Evolutionary conservation across 441 rosid genomes (phyloP), one percentile per base, ranked within the genome.

Genomic region (Corymbia citriodora): DNA sequence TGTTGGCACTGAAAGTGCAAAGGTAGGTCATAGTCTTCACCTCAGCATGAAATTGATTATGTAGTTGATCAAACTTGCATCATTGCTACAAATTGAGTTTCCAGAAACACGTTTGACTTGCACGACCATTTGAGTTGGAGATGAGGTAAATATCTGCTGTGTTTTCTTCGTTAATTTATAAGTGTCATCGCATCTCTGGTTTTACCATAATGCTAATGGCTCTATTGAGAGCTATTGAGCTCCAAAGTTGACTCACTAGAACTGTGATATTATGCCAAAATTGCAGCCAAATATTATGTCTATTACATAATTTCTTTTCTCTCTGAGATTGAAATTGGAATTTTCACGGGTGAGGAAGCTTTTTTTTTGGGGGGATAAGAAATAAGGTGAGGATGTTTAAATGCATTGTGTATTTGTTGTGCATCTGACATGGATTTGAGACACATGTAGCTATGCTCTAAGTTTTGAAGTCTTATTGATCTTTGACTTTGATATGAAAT

Each of bases 371-470:
- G 1, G 1, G 74, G 40, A 36, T 2, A 5, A 70, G 27, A 72
- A 72, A 72, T 72, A 21, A 36, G 27, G 49, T 72, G 82, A 72
- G 49, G 82, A 72, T 72, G 82, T 36, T 72, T 36, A 49, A 72
- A 72, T 18, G 49, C 82, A 72, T 72, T 5, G 15, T 19, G 82
- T 6, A 2, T 4, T 68, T 68, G 45, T 68, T 31, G 45, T 31
- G 40, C 82, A 72, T 3, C 27, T 72, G 49, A 0, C 82, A 36
- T 72, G 82, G 49, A 49, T 72, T 36, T 72, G 82, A 72, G 49
- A 36, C 49, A 72, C 12, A 2, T 4, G 7, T 31, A 0, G 49
- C 9, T 0, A 70, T 36, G 29, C 2, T 72, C 82, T 3, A 36
- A 3, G 2, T 19, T 70, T 72, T 72, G 82, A 10, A 1, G 0